Percentiles rank a stretch among this genome's conserved stretches.
Conservation (phyloP, 495 filamentous ascomycete genomes). For the Acidomyces sp. region DNA sequence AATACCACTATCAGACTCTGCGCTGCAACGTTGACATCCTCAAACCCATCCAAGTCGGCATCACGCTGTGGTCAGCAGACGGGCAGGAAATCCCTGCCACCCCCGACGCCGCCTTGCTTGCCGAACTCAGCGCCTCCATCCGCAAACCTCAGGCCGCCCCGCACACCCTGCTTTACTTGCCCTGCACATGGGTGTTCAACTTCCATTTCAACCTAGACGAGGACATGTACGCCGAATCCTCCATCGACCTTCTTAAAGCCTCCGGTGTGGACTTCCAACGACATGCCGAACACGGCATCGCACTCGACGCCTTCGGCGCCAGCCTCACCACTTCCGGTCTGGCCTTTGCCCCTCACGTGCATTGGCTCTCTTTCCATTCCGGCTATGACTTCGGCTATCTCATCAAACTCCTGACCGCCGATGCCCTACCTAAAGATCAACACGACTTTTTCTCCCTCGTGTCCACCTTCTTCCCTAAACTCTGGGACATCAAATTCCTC, state of each 20-base stretch:
- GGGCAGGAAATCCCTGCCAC: slow-evolving; percentile 69
- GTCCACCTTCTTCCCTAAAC: slow-evolving; percentile 76
- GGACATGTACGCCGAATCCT: slow-evolving; percentile 93
- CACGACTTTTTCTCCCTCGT: slow-evolving; percentile 72
- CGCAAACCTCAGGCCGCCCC: slow-evolving; percentile 30
- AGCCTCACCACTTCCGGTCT: slow-evolving; percentile 83
- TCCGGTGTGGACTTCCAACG: slow-evolving; percentile 77
- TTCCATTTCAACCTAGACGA: slow-evolving; percentile 88
- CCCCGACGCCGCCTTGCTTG: slow-evolving; percentile 36
- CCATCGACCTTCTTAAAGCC: slow-evolving; percentile 73
- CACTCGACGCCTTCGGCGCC: slow-evolving; percentile 74
- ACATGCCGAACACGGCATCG: slow-evolving; percentile 80
- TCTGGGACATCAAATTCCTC: slow-evolving; percentile 94
- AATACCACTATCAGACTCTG: slow-evolving; percentile 96
- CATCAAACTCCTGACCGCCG: slow-evolving; percentile 76
- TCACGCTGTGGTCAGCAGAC: slow-evolving; percentile 77
- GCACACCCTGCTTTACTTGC: slow-evolving; percentile 48
- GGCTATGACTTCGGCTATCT: slow-evolving; percentile 97
- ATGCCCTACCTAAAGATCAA: slow-evolving; percentile 73
- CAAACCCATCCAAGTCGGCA: slow-evolving; percentile 91
- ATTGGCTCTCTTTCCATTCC: slow-evolving; percentile 97
- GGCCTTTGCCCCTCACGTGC: slow-evolving; percentile 73
- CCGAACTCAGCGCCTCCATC: slow-evolving; percentile 37
- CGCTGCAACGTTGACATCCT: slow-evolving; percentile 94
- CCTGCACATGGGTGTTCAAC: slow-evolving; percentile 97